phyloP scores from a whole-genome alignment of 768 basidiomycete genomes.

The Leccinum subgranulosum region DNA sequence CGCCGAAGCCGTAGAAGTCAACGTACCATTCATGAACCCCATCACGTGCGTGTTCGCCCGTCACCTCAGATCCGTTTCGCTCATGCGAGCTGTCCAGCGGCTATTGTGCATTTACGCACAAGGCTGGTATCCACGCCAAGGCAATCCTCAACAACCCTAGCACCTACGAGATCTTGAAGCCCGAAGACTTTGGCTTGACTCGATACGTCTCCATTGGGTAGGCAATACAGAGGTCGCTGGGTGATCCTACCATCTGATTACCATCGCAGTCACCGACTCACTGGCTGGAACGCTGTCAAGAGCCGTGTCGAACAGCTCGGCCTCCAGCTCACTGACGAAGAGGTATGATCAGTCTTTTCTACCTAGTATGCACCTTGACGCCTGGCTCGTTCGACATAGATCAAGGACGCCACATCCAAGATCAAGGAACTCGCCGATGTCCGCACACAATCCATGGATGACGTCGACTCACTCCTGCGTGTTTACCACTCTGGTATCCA shows the following conservation, averaged over 20 bases:
- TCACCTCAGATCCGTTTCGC: neutral
- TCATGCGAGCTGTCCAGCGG: slow-evolving; percentile 52
- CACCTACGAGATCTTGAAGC: slow-evolving; percentile 99
- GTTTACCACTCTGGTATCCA: slow-evolving; percentile 94
- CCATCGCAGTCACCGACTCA: slow-evolving; percentile 74
- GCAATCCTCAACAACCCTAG: slow-evolving; percentile 99
- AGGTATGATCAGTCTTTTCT: slow-evolving; percentile 41
- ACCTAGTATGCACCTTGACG: neutral
- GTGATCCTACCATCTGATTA: slow-evolving; percentile 2
- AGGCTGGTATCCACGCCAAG: slow-evolving; percentile 99
- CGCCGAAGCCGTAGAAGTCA: slow-evolving; percentile 97
- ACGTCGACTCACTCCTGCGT: slow-evolving; percentile 95
- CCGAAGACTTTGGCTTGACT: slow-evolving; percentile 96
- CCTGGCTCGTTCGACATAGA: slow-evolving; percentile 35
- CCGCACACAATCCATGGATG: slow-evolving; percentile 98
- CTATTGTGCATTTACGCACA: slow-evolving; percentile 99
- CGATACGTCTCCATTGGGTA: slow-evolving; percentile 97
- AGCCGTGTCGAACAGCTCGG: slow-evolving; percentile 97
- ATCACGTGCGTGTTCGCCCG: slow-evolving; percentile 59
- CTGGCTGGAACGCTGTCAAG: slow-evolving; percentile 99
- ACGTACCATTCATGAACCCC: slow-evolving; percentile 96
- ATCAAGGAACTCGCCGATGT: slow-evolving; percentile 99
- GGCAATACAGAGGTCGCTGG: slow-evolving; percentile 8
- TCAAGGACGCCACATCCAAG: slow-evolving; percentile 98
- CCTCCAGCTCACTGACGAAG: slow-evolving; percentile 83